Evolutionary conservation across 1,139 yeast genomes (phyloP).

Genomic region (Starmera stellimalicola): DNA sequence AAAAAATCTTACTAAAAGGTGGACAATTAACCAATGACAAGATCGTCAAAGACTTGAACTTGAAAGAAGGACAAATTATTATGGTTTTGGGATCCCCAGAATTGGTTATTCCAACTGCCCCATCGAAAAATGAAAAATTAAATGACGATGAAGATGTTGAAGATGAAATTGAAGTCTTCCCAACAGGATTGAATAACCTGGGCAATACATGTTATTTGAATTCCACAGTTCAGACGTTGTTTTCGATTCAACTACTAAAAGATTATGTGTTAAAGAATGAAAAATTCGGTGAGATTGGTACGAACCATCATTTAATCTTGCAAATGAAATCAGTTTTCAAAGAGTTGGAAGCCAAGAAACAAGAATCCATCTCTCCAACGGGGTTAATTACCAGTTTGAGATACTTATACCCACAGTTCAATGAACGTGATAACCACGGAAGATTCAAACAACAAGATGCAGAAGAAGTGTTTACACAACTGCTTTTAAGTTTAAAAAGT

Average conservation of each 20-base stretch:
- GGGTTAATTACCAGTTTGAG: conserved; percentile 57
- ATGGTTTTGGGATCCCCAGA: conserved; percentile 94
- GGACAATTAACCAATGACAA: conserved; percentile 76
- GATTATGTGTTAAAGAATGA: conserved; percentile 9
- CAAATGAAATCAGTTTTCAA: conserved; percentile 30
- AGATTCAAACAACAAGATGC: conserved; percentile 93
- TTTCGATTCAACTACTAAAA: conserved; percentile 31
- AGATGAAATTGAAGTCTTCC: conserved; percentile 28
- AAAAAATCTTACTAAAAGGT: conserved; percentile 81
- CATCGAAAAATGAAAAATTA: conserved; percentile 43
- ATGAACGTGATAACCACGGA: conserved; percentile 62
- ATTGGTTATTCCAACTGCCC: conserved; percentile 50
- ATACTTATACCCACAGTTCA: conserved; percentile 76
- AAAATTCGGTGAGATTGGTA: conserved; percentile 22
- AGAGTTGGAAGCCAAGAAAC: conserved; percentile 33
- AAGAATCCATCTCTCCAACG: conserved; percentile 45
- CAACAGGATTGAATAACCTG: conserved; percentile 77
- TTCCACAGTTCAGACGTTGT: conserved; percentile 76
- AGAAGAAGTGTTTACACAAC: conserved; percentile 87
- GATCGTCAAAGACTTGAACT: conserved; percentile 36
- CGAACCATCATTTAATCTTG: conserved; percentile 25
- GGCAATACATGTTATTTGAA: conserved; percentile 96
- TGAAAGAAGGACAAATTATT: conserved; percentile 59
- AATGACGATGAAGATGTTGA: conserved; percentile 52
- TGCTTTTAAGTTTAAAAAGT: conserved; percentile 44